Conservation (phyloP, 495 filamentous ascomycete genomes). For the Xylaria scruposa region DNA sequence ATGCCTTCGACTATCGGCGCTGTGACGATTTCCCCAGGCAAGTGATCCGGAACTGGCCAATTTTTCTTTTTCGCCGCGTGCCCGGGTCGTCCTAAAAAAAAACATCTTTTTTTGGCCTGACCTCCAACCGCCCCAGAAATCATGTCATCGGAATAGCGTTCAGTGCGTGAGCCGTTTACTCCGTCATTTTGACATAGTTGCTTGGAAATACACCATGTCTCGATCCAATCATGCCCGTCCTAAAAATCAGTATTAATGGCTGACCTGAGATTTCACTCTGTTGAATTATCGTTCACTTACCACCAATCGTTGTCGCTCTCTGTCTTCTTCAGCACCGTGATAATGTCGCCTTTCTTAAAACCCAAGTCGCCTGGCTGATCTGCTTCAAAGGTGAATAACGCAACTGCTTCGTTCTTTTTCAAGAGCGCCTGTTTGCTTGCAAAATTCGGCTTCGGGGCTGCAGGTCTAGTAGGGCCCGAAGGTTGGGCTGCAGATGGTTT, state of each 20-base stretch:
- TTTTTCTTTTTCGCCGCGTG: not conserved
- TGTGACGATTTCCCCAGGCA: not conserved
- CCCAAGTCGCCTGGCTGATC: constrained; percentile 91
- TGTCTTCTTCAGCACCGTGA: constrained; percentile 97
- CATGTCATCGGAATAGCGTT: not conserved
- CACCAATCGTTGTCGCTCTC: constrained; percentile 91
- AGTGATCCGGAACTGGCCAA: not conserved
- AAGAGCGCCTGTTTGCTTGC: constrained; percentile 65
- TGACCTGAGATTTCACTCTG: not conserved
- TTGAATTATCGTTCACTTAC: constrained; percentile 52
- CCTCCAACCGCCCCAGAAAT: not conserved
- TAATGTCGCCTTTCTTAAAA: constrained; percentile 97
- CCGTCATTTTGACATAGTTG: constrained; percentile 62
- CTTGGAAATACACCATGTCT: constrained; percentile 62
- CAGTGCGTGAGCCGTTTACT: constrained; percentile 19
- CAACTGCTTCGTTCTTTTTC: constrained; percentile 84
- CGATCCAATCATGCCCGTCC: constrained; percentile 63
- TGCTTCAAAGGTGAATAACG: constrained; percentile 90
- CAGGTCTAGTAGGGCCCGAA: constrained; percentile 67
- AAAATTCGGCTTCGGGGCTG: constrained; percentile 88
- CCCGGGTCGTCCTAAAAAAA: not conserved
- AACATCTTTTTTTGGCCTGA: not conserved
- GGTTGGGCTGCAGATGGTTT: constrained; percentile 49
- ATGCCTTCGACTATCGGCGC: not conserved
- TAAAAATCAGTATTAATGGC: constrained; percentile 39